Evolutionary conservation across 176 grass and related monocot species (phyloP).

Genomic region (Phyllostachys edulis): DNA sequence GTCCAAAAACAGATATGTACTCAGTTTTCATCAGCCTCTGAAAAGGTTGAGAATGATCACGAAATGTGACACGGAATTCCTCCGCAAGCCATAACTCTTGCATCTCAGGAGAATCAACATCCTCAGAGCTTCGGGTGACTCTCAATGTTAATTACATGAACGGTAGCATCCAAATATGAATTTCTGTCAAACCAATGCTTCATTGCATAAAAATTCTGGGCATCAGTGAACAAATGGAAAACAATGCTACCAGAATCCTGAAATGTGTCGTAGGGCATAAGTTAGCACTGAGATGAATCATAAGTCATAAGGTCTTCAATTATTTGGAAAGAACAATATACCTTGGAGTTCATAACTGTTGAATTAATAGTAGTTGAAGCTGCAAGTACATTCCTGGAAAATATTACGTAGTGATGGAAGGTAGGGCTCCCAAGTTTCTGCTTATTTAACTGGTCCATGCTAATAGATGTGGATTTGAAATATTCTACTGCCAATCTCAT

Average conservation of each 20-base stretch:
- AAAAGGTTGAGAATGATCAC: conserved; percentile 36
- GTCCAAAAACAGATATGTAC: conserved; percentile 80
- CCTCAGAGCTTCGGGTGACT: conserved; percentile 29
- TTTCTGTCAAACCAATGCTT: conserved; percentile 84
- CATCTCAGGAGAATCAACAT: conserved; percentile 26
- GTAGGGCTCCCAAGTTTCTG: conserved; percentile 35
- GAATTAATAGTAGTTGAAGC: conserved; percentile 79
- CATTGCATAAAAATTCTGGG: conserved; percentile 70
- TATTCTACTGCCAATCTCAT: conserved; percentile 85
- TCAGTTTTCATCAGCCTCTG: conserved; percentile 57
- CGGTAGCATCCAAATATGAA: conserved; percentile 55
- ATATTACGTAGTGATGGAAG: conserved; percentile 58
- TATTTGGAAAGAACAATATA: conserved; percentile 29
- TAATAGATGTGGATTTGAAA: conserved; percentile 54
- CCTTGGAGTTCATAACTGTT: conserved; percentile 65
- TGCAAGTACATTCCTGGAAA: conserved; percentile 74
- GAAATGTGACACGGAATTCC: conserved; percentile 66
- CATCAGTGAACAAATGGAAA: conserved; percentile 81
- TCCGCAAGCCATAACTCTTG: conserved; percentile 60
- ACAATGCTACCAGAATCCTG: conserved; percentile 57
- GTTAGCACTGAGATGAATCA: conserved; percentile 18
- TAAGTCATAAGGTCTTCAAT: not conserved
- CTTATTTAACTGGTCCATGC: conserved; percentile 18
- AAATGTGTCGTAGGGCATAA: conserved; percentile 26
- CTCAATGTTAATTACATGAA: conserved; percentile 69